Percentiles rank a stretch among this genome's conserved stretches.
These are phyloP conservation scores for Phytophthora tubulina DNA, from an alignment of 352 stramenopile genomes.

Conservation along the genomic window DNA sequence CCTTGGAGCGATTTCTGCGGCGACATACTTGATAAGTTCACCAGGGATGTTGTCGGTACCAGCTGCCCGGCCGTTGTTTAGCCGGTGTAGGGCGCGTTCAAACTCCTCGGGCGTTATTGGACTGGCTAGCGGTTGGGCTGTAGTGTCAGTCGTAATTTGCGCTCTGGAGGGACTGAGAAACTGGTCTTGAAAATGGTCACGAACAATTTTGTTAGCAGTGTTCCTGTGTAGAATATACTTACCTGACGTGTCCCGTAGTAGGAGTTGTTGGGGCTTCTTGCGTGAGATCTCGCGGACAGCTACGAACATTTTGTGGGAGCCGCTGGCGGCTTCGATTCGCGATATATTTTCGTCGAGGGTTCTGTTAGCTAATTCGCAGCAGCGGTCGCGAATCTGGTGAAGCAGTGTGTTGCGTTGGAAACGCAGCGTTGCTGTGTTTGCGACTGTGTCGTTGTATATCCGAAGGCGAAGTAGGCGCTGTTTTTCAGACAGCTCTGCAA, in stretches of 20 bases:
- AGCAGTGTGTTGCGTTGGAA: neutral
- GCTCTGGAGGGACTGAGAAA: no score
- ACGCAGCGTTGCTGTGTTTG: neutral
- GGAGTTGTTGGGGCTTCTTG: neutral
- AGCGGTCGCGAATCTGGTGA: neutral
- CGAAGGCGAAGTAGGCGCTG: neutral
- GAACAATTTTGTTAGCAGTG: no score
- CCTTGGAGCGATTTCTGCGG: neutral
- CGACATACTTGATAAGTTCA: slow-evolving; percentile 15
- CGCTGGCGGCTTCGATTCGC: neutral
- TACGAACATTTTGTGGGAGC: neutral
- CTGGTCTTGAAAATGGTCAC: no score
- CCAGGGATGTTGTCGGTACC: slow-evolving; percentile 6
- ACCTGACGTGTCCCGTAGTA: no score
- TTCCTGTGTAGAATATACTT: no score
- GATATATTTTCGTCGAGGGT: neutral
- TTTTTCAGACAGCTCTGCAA: neutral
- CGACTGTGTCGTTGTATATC: neutral
- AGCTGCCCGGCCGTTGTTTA: neutral
- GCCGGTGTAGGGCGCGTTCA: neutral
- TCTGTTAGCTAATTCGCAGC: neutral
- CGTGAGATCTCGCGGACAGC: neutral
- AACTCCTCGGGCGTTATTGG: slow-evolving; percentile 1
- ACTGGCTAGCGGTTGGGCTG: neutral
- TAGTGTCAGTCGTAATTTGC: no score